Base-by-base conservation (phyloP, 208 protist species). In the Trypanosoma platydactyli region DNA sequence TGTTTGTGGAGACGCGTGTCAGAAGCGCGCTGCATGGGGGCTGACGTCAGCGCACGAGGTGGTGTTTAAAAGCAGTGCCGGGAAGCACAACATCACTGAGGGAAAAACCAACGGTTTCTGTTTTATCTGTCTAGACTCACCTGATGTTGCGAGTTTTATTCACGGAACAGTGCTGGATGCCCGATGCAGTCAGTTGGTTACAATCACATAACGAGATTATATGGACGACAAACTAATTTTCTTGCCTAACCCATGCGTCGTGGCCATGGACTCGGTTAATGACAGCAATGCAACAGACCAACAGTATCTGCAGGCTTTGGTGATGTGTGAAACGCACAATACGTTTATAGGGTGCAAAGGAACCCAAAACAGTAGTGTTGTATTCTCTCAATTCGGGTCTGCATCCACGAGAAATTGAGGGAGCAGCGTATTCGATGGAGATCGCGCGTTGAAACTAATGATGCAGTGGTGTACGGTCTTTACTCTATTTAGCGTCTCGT, bases 371-470 rank as follows among this genome's bases (percentile, higher is more conserved):
- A 71, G 68, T 20, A 52, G 61, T 15, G 53, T 82, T 24, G 22
- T 41, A 0, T 63, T 49, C 1, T 59, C 71, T 13, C 71, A 70
- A 20, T 48, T 30, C 0, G 83, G 79, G 13, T 41, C 77, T 57
- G 68, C 95, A 2, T 82, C 83, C 12, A 96, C 89, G 1, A 93
- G 93, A 4, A 87, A 94, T 58, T 98, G 94, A 93, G 93, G 94
- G 45, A 97, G 94, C 64, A 93, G 93, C 38, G 89, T 89, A 11
- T 97, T 97, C 66, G 66, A 79, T 52, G 92, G 94, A 4, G 81
- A 97, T 67, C 44, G 60, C 24, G 61, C 94, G 45, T 55, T 97
- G 63, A 98, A 97, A 67, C 38, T 88, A 25, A 57, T 98, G 29
- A 60, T 97, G 29, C 92, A 97, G 78, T 89, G 79, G 77, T 80